Conservation (phyloP, 768 basidiomycete species). For the Cubamyces sp. region DNA sequence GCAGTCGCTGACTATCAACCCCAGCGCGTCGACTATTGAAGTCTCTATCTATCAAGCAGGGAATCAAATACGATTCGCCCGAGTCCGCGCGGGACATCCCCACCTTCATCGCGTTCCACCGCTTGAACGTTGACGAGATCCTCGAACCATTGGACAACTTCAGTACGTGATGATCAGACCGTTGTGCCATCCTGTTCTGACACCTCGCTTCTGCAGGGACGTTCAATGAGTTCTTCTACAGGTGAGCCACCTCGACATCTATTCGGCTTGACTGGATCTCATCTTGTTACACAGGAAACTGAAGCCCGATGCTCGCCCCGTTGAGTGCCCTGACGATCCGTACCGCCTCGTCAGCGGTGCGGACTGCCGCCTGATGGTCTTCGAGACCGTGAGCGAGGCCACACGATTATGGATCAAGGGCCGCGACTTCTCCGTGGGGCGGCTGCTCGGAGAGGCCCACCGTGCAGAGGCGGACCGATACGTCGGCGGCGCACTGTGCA, state of each 20-base stretch:
- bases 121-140: slow-evolving; percentile 81
- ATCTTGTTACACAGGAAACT: slow-evolving; percentile 63
- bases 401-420: slow-evolving; percentile 97
- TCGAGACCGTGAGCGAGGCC: slow-evolving; percentile 83
- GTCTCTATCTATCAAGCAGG: slow-evolving; percentile 92
- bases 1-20: background rate
- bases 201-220: slow-evolving; percentile 54
- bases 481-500: slow-evolving; percentile 79
- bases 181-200: background rate
- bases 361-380: slow-evolving; percentile 96
- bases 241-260: background rate
- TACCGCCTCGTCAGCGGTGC: slow-evolving; percentile 85
- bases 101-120: slow-evolving; percentile 88
- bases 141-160: slow-evolving; percentile 82
- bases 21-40: slow-evolving; percentile 82
- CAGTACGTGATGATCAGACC: slow-evolving; percentile 50
- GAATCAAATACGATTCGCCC: slow-evolving; percentile 87
- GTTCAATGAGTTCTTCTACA: slow-evolving; percentile 92
- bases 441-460: slow-evolving; percentile 81
- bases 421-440: slow-evolving; percentile 82
- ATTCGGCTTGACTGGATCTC: background rate
- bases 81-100: slow-evolving; percentile 85
- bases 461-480: slow-evolving; percentile 71
- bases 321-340: slow-evolving; percentile 74
- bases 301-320: slow-evolving; percentile 78